phyloP scores from a whole-genome alignment of 305 asterid species.

The Fraxinus dipetala region DNA sequence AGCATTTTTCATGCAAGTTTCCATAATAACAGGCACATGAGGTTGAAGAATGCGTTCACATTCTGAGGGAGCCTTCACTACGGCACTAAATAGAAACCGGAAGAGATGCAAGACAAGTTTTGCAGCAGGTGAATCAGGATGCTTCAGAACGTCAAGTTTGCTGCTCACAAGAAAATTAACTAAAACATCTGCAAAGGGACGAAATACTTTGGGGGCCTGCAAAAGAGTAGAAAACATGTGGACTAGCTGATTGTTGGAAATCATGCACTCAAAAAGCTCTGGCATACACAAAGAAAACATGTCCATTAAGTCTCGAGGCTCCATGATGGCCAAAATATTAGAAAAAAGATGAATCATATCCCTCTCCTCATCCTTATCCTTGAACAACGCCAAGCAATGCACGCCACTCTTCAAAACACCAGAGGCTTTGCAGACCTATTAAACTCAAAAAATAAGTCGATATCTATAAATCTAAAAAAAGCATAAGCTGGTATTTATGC shows the following conservation, averaged over 20 bases:
- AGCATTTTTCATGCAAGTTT: slow-evolving; percentile 92
- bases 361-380: slow-evolving; percentile 97
- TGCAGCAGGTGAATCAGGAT: slow-evolving; percentile 96
- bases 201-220: slow-evolving; percentile 90
- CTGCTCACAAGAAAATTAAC: slow-evolving; percentile 91
- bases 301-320: slow-evolving; percentile 97
- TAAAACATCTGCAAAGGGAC: slow-evolving; percentile 96
- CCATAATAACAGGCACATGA: slow-evolving; percentile 91
- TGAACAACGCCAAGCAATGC: slow-evolving; percentile 91
- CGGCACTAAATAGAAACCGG: slow-evolving; percentile 82
- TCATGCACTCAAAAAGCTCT: slow-evolving; percentile 97
- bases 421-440: slow-evolving; percentile 95
- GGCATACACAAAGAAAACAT: slow-evolving; percentile 99
- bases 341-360: slow-evolving; percentile 93
- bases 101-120: slow-evolving; percentile 96
- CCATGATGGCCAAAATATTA: slow-evolving; percentile 94
- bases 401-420: slow-evolving; percentile 97
- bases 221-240: slow-evolving; percentile 89
- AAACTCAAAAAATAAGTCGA: slow-evolving; percentile 37
- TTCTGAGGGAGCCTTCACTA: slow-evolving; percentile 91
- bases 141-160: slow-evolving; percentile 97
- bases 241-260: slow-evolving; percentile 86
- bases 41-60: slow-evolving; percentile 98
- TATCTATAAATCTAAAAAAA: slow-evolving; percentile 10
- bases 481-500: slow-evolving; percentile 21